These are phyloP conservation scores for Rhodotorula sp. DNA, from an alignment of 1,284 basidiomycete genomes.

Conservation along the genomic window DNA sequence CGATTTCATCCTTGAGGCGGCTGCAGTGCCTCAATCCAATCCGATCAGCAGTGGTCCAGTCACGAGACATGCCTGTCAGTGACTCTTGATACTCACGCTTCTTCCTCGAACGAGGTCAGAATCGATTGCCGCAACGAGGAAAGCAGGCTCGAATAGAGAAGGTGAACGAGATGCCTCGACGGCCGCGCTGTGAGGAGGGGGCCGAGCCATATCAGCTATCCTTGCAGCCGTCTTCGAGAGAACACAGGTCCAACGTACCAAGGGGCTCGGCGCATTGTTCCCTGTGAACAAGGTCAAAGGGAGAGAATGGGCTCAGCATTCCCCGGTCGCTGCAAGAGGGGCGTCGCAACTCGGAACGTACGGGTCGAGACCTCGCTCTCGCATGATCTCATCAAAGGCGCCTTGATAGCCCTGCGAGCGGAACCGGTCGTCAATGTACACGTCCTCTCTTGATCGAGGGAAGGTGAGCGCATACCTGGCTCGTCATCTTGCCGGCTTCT, in stretches of 20 bases:
- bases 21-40: background rate
- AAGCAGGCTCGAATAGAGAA: slow-evolving; percentile 23
- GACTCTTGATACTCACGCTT: slow-evolving; percentile 11
- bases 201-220: background rate
- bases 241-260: background rate
- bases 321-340: background rate
- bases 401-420: slow-evolving; percentile 2
- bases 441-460: background rate
- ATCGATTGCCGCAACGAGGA: slow-evolving; percentile 4
- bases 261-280: slow-evolving; percentile 3
- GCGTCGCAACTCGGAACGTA: background rate
- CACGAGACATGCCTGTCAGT: too few species aligned
- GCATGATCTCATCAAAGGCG: slow-evolving; percentile 14
- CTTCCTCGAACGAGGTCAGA: slow-evolving; percentile 3
- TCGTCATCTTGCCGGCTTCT: slow-evolving; percentile 14
- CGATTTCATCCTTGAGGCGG: slow-evolving; percentile 13
- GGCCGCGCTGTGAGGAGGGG: slow-evolving; percentile 11
- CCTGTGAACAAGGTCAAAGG: background rate
- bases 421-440: background rate
- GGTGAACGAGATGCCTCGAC: slow-evolving; percentile 24
- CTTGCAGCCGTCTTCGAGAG: background rate
- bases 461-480: slow-evolving; percentile 2
- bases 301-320: background rate
- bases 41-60: background rate
- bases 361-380: slow-evolving; percentile 11